Conservation (phyloP, 2,329 filamentous ascomycete species). For the Rutstroemia sp. region DNA sequence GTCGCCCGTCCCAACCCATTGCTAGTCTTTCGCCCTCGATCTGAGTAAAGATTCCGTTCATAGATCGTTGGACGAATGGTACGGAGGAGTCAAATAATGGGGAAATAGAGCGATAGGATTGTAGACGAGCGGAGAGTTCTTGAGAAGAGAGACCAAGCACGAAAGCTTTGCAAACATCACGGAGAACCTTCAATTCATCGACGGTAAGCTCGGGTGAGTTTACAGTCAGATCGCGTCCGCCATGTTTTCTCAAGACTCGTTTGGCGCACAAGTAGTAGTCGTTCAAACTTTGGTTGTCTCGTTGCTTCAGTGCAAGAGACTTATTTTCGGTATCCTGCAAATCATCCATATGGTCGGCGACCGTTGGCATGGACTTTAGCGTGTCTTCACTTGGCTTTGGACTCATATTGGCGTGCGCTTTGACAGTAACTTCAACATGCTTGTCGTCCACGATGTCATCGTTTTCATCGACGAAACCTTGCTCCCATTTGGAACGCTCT, state of each 20-base stretch:
- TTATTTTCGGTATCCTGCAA: not conserved
- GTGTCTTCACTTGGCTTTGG: not conserved
- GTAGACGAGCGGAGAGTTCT: slow-evolving; percentile 38
- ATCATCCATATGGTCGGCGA: not conserved
- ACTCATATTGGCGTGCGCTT: not conserved
- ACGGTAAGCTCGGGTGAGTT: slow-evolving; percentile 19
- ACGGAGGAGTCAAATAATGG: slow-evolving; percentile 27
- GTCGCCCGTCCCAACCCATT: slow-evolving; percentile 37
- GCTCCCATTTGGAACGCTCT: slow-evolving; percentile 67
- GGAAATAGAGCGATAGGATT: slow-evolving; percentile 40
- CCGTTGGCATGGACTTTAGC: not conserved
- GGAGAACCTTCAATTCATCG: slow-evolving; percentile 41
- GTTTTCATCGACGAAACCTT: slow-evolving; percentile 32
- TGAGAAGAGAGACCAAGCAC: slow-evolving; percentile 45
- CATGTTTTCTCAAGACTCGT: slow-evolving; percentile 23
- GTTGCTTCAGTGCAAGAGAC: slow-evolving; percentile 21
- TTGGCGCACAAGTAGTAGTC: slow-evolving; percentile 29
- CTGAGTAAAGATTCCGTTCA: slow-evolving; percentile 47
- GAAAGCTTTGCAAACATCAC: slow-evolving; percentile 46
- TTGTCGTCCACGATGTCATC: slow-evolving; percentile 24
- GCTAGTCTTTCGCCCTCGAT: slow-evolving; percentile 49
- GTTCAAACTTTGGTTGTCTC: slow-evolving; percentile 21
- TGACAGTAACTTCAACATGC: not conserved
- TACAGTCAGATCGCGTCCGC: slow-evolving; percentile 23
- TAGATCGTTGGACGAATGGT: slow-evolving; percentile 34